Base-by-base conservation (phyloP, 2,329 filamentous ascomycete genomes). In the Cercospora sesami region DNA sequence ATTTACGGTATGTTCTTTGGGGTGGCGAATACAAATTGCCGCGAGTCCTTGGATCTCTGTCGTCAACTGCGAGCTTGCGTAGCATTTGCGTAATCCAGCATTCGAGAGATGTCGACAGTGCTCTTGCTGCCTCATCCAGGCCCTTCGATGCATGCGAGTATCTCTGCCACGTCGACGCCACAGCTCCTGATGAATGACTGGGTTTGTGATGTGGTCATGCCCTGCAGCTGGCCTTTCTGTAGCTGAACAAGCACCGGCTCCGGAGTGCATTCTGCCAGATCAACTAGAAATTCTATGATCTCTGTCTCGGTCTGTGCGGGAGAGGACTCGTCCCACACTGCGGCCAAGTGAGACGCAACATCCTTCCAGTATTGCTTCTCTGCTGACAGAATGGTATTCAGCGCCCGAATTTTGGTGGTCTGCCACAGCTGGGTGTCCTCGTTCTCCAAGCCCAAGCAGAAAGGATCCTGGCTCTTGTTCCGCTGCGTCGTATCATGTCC, bases 161-260 rank as follows among this genome's bases (percentile, higher is more conserved):
- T 64, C 3, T 66, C 63, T 33, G 45, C 60, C 6, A 69, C 58
- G 53, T 66, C 64, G 18, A 72, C 28, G 12, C 75, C 75, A 66
- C 74, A 78, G 9, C 60, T 51, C 33, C 70, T 64, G 51, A 81
- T 76, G 30, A 84, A 76, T 12, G 71, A 71, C 30, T 73, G 65
- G 10, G 80, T 83, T 64, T 83, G 77, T 26, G 70, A 72, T n/a
- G 68, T 66, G 23, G 77, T 79, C 68, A 84, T 72, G 9, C 78
- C 79, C 16, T 76, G 73, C 7, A 84, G 73, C 72, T 80, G 76
- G 0, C 84, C 83, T 28, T 78, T 79, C 69, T 87, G 85, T 4
- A 87, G 77, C 69, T 87, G 85, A 1, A 81, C 73, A 1, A 87
- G 79, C 21, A 86, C 77, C 0, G 86, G 86, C 33, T 79, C 76